Conservation (phyloP, 1,284 basidiomycete genomes). For the Moniliophthora roreri region DNA sequence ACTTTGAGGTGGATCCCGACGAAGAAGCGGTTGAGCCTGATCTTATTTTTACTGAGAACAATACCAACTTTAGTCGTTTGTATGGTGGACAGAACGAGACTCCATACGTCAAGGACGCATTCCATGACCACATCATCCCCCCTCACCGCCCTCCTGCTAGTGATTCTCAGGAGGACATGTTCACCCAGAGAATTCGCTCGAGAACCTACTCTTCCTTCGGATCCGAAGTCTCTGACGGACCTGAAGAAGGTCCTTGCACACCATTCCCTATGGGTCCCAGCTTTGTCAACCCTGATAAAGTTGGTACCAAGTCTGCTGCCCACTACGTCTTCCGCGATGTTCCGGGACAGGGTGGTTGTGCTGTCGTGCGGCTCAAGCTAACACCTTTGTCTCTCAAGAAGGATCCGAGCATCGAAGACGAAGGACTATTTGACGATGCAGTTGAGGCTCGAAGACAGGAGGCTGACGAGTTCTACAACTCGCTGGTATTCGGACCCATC, state of each 20-base stretch:
- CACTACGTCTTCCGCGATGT: conserved; percentile 90
- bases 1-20: conserved; percentile 56
- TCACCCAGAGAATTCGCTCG: conserved; percentile 49
- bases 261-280: conserved; percentile 49
- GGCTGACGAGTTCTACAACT: conserved; percentile 93
- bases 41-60: conserved; percentile 93
- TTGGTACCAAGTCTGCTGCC: conserved; percentile 90
- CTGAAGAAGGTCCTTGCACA: conserved; percentile 51
- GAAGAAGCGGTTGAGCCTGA: conserved; percentile 77
- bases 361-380: conserved; percentile 92
- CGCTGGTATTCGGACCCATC: conserved; percentile 78
- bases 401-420: conserved; percentile 84
- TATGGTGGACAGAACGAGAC: conserved; percentile 87
- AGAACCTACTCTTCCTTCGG: conserved; percentile 45
- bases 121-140: conserved; percentile 95
- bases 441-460: conserved; percentile 90
- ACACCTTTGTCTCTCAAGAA: conserved; percentile 76
- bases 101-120: conserved; percentile 94
- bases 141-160: conserved; percentile 67
- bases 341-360: conserved; percentile 90
- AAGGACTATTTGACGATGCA: conserved; percentile 85
- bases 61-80: conserved; percentile 92
- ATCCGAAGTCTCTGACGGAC: conserved; percentile 28
- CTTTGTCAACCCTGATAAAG: conserved; percentile 87
- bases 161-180: conserved; percentile 40